Evolutionary conservation across 352 stramenopile genomes (phyloP).

Genomic region (Phytopythium delawarense): DNA sequence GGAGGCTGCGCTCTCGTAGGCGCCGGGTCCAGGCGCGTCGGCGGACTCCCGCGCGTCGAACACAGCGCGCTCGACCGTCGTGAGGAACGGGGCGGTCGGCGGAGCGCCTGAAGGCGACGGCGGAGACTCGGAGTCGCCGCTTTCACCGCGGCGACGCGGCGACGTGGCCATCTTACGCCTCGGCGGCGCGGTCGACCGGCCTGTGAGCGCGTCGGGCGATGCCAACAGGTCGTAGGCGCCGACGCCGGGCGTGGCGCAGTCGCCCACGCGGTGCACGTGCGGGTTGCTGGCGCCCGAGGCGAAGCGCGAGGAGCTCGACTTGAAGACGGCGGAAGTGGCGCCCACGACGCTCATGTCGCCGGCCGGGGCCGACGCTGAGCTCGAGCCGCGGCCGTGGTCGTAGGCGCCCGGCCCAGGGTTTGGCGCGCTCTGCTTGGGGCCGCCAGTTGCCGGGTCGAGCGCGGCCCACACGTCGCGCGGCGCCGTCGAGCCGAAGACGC

Average conservation of each 20-base stretch:
- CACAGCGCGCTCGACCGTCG: constrained; percentile 35
- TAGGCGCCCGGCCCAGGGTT: constrained; percentile 64
- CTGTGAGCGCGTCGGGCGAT: not conserved
- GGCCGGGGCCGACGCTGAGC: not conserved
- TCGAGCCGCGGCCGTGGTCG: constrained; percentile 7
- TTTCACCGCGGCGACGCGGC: not conserved
- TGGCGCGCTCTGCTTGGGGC: constrained; percentile 22
- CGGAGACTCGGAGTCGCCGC: not conserved
- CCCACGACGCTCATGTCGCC: not conserved
- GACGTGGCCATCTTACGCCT: not conserved
- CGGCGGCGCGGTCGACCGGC: not conserved
- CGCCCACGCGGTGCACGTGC: constrained; percentile 47
- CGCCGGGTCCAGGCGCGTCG: constrained; percentile 45
- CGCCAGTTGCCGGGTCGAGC: constrained; percentile 34
- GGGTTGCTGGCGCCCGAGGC: constrained; percentile 16
- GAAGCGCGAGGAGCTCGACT: constrained; percentile 53
- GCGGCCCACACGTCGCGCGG: constrained; percentile 69
- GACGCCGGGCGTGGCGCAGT: constrained; percentile 34
- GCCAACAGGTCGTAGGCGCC: constrained; percentile 43
- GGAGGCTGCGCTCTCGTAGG: constrained; percentile 26
- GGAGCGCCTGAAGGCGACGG: not conserved
- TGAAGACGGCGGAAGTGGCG: constrained; percentile 40
- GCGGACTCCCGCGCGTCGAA: constrained; percentile 35
- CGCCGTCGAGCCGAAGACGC: constrained; percentile 70
- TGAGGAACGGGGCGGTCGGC: constrained; percentile 28